These are phyloP conservation scores for Pezicula neosporulosa DNA, from an alignment of 2,329 filamentous ascomycete species.

Conservation along the genomic window DNA sequence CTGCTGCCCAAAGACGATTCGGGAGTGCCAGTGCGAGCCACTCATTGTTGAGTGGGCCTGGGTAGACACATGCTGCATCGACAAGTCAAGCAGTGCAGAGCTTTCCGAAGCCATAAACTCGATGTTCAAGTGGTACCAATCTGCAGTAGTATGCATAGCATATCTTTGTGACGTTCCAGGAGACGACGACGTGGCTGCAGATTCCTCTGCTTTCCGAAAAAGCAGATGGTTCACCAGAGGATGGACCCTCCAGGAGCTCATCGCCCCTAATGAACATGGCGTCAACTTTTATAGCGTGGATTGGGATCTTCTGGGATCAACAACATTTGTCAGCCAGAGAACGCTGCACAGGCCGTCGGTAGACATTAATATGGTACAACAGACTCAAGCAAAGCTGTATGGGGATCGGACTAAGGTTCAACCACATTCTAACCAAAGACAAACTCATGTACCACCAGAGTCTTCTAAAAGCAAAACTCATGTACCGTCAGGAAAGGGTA, in stretches of 20 bases:
- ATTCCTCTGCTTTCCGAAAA: not conserved
- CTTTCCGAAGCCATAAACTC: not conserved
- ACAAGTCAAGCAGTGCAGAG: too few relatives aligned
- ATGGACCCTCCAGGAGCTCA: not conserved
- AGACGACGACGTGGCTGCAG: not conserved
- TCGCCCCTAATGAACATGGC: not conserved
- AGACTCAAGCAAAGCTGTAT: too few relatives aligned
- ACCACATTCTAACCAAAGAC: too few relatives aligned
- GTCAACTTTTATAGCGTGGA: too few relatives aligned
- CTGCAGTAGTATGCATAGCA: not conserved
- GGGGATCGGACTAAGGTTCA: too few relatives aligned
- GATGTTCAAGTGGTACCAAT: not conserved
- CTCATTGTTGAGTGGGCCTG: not conserved
- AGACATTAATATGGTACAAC: too few relatives aligned
- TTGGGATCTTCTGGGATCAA: too few relatives aligned
- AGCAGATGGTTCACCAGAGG: not conserved
- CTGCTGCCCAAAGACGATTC: not conserved
- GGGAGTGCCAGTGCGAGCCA: not conserved
- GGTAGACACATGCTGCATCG: not conserved
- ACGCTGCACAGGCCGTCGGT: too few relatives aligned
- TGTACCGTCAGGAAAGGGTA: too few relatives aligned
- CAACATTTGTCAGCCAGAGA: too few relatives aligned
- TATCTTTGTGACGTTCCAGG: not conserved
- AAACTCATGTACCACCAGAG: too few relatives aligned
- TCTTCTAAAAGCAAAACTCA: too few relatives aligned